Evolutionary conservation across 1,284 basidiomycete species (phyloP).

Genomic region (Earliella scabrosa): DNA sequence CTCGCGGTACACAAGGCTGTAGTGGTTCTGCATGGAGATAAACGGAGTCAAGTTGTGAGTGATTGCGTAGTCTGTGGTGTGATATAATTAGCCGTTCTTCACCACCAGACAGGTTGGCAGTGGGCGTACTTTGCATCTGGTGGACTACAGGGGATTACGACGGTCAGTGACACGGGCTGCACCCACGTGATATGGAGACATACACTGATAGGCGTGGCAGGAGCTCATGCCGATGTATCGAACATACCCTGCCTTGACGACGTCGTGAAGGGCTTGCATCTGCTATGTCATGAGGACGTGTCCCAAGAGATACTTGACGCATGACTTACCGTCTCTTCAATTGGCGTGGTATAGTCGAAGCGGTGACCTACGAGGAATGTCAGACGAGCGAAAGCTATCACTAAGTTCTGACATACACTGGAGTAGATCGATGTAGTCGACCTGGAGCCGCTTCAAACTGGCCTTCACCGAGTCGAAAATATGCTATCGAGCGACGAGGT

Average conservation of each 20-base stretch:
- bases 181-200: conserved; percentile 13
- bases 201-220: conserved; percentile 44
- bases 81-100: too few species aligned
- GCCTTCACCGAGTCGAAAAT: conserved; percentile 77
- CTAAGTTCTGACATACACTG: conserved; percentile 45
- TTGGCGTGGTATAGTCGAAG: conserved; percentile 22
- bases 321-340: conserved; percentile 27
- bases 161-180: background rate
- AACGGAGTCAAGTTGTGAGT: conserved; percentile 38
- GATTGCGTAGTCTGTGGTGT: conserved; percentile 33
- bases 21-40: conserved; percentile 45
- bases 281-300: background rate
- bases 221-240: conserved; percentile 44
- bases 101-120: too few species aligned
- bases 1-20: conserved; percentile 40
- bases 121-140: conserved; percentile 52
- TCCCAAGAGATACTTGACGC: too few species aligned
- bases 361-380: conserved; percentile 16
- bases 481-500: conserved; percentile 41
- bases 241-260: conserved; percentile 39
- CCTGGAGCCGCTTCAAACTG: conserved; percentile 65
- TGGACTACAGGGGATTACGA: conserved; percentile 40
- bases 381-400: too few species aligned
- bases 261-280: conserved; percentile 40
- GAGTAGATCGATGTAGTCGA: conserved; percentile 74